A percentile compares a stretch with the other conserved stretches of the same genome.
These are phyloP conservation scores for Plasmodium berghei DNA, from an alignment of 169 alveolate genomes.

Conservation along the genomic window DNA sequence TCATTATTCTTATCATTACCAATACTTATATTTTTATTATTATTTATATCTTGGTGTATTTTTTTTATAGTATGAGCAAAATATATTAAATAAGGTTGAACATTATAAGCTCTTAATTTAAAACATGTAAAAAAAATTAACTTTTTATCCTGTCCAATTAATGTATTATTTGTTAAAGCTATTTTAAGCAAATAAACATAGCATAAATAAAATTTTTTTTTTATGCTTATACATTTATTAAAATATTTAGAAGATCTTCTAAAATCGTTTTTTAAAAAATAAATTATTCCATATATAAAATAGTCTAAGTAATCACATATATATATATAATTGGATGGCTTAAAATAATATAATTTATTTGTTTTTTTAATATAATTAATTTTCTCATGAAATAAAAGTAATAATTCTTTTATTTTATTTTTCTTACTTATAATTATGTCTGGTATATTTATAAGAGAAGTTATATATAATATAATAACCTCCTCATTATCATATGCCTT, in stretches of 20 bases:
- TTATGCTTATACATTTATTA: constrained; percentile 11
- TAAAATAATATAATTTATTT: constrained; percentile 16
- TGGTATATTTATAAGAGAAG: constrained; percentile 20
- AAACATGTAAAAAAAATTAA: constrained; percentile 22
- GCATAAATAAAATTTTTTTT: constrained; percentile 10
- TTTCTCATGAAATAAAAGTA: constrained; percentile 20
- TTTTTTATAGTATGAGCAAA: constrained; percentile 4
- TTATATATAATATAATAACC: constrained; percentile 13
- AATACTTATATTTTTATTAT: too few species aligned
- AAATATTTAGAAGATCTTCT: constrained; percentile 2
- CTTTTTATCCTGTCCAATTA: constrained; percentile 4
- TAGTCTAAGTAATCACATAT: constrained; percentile 27
- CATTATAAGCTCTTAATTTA: constrained; percentile 9
- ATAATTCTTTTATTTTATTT: constrained; percentile 12
- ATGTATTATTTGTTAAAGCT: not conserved
- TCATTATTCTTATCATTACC: not conserved
- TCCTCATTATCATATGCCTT: constrained; percentile 23
- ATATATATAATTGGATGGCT: constrained; percentile 3
- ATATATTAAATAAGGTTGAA: constrained; percentile 42
- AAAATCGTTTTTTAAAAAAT: constrained; percentile 20
- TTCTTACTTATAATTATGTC: constrained; percentile 1
- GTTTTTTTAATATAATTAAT: not conserved
- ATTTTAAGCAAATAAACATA: constrained; percentile 20
- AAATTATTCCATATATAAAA: constrained; percentile 36
- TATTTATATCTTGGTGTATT: constrained; percentile 19